Conservation (phyloP, 495 filamentous ascomycete species). For the Penicillium daleae region DNA sequence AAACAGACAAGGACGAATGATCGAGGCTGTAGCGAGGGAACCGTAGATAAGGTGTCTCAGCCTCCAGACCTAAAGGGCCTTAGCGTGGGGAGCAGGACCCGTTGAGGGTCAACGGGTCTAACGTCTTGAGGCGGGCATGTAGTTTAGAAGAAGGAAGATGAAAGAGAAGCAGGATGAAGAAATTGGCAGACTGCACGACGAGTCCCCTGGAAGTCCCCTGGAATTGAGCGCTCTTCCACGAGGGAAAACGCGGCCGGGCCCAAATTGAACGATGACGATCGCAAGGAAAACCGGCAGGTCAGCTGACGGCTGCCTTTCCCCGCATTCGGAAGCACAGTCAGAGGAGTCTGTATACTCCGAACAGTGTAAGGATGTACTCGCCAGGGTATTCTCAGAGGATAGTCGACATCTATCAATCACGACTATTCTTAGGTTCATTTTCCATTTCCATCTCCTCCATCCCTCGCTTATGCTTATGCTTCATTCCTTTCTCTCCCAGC, state of each 20-base stretch:
- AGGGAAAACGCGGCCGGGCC: neutral
- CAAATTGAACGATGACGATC: slow-evolving; percentile 10
- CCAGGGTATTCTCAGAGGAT: neutral
- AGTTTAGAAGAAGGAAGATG: neutral
- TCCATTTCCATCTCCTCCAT: slow-evolving; percentile 10
- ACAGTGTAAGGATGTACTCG: too few relatives aligned
- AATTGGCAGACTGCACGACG: neutral
- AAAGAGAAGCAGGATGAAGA: slow-evolving; percentile 7
- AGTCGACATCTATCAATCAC: neutral
- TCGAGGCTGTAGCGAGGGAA: slow-evolving; percentile 6
- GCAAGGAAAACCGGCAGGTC: slow-evolving; percentile 12
- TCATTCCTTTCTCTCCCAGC: neutral
- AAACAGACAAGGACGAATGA: neutral
- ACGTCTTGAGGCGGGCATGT: slow-evolving; percentile 1
- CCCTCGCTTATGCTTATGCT: slow-evolving; percentile 3
- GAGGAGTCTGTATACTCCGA: too few relatives aligned
- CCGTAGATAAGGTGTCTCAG: slow-evolving; percentile 30
- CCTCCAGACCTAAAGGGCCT: slow-evolving; percentile 31
- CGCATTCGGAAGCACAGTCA: too few relatives aligned
- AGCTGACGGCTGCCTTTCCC: slow-evolving; percentile 22
- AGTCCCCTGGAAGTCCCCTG: neutral
- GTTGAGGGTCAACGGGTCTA: slow-evolving; percentile 30
- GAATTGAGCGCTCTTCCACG: too few relatives aligned
- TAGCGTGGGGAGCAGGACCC: slow-evolving; percentile 31
- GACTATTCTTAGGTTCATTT: neutral